These are phyloP conservation scores for Leucogyrophana mollusca DNA, from an alignment of 768 basidiomycete genomes.

Conservation along the genomic window DNA sequence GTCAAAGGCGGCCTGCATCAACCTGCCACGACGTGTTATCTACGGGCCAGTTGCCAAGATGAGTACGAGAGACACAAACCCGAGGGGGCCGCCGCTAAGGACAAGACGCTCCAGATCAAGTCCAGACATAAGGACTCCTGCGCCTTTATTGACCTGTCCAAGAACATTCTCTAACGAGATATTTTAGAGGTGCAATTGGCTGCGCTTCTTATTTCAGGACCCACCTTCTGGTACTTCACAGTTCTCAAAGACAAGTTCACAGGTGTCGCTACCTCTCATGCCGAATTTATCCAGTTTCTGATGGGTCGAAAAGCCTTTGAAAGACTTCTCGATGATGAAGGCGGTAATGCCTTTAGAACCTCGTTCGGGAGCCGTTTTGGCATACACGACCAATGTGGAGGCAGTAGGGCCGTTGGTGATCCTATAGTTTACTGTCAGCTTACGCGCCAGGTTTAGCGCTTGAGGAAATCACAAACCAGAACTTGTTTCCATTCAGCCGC, in stretches of 20 bases:
- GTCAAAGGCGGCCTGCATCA: slow-evolving; percentile 95
- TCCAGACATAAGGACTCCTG: slow-evolving; percentile 89
- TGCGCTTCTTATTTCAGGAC: slow-evolving; percentile 7
- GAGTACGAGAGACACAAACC: slow-evolving; percentile 41
- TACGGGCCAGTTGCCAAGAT: slow-evolving; percentile 6
- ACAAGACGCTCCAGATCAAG: slow-evolving; percentile 91
- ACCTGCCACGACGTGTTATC: slow-evolving; percentile 36
- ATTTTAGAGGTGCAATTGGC: neutral
- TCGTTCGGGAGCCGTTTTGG: slow-evolving; percentile 76
- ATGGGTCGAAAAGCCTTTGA: slow-evolving; percentile 83
- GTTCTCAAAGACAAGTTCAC: slow-evolving; percentile 89
- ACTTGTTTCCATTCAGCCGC: slow-evolving; percentile 86
- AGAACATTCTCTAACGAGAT: slow-evolving; percentile 70
- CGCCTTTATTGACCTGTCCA: slow-evolving; percentile 77
- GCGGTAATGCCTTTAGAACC: slow-evolving; percentile 90
- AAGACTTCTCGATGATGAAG: slow-evolving; percentile 84
- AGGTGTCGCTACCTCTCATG: slow-evolving; percentile 95
- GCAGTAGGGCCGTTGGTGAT: slow-evolving; percentile 94
- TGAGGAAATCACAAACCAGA: slow-evolving; percentile 63
- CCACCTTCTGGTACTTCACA: slow-evolving; percentile 86
- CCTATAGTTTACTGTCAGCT: slow-evolving; percentile 45
- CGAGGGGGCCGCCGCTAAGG: slow-evolving; percentile 88
- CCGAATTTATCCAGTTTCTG: slow-evolving; percentile 95
- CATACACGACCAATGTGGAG: slow-evolving; percentile 90
- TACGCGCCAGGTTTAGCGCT: neutral